Base-by-base conservation (phyloP, 2,329 filamentous ascomycete genomes). In the Sporothrix mexicana region DNA sequence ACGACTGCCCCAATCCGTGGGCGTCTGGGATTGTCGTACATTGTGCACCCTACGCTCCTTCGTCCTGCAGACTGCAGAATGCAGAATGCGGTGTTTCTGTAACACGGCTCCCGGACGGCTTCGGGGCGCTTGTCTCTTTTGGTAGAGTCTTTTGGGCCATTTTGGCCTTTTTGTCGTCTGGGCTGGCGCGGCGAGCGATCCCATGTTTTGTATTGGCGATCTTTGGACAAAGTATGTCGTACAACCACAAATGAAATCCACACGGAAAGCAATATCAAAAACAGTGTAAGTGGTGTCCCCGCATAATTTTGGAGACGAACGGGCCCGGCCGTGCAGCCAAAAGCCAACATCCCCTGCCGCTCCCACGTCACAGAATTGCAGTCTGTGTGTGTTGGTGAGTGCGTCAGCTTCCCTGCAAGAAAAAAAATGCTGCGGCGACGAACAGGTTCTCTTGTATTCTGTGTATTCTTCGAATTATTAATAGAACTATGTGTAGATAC, bases 101-200 rank as follows among this genome's bases (percentile, higher is more conserved):
- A 70, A 62, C 69, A 70, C 55, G 69, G 69, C 57, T 70, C 15
- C 43, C 69, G 43, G 57, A 51, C 23, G 55, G 25, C 25, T 25
- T 10, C 10, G 12, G 36, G 41, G 61, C 61, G 41, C n/a, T 7
- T 30, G 41, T 47, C 55, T 10, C 15, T 15, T 59, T 13, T 9
- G 17, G 15, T 43, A 36, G 30, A 36, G 30, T 36, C 36, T 62
- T 47, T 8, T n/a, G 4, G 7, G 51, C 36, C 30, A 9, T 23
- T 3, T n/a, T 62, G 59, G 20, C 59, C 43, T 10, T 20, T 10
- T 47, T 43, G 17, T 43, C 4, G 61, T 45, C 61, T 45, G 61
- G n/a, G 10, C 41, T 66, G 61, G 61, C 20, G n/a, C 61, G 20
- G 61, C 20, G 61, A 36, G 9, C 30, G 49, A 69, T 69, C 47